Evolutionary conservation across 2,329 filamentous ascomycete genomes (phyloP), one percentile per base, ranked within the genome.

Genomic region (Didymella pinodella): DNA sequence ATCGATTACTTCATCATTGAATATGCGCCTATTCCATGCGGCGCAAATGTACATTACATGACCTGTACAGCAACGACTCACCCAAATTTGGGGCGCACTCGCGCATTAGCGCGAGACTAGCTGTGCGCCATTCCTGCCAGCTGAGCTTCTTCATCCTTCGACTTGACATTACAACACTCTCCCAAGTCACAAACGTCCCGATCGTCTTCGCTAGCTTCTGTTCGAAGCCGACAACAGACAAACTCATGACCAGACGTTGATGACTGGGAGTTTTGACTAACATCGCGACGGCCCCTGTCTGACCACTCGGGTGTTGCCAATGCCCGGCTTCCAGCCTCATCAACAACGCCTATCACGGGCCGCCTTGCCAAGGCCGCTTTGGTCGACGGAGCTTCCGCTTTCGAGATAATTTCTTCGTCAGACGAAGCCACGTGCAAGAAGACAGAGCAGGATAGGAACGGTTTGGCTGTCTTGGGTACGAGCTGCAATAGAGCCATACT

Each of bases 291-390:
- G 47, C 50, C 50, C 40, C 50, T 20, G 16, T 18, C 10, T 20
- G 25, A 47, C 25, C 41, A 31, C 25, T 36, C 28, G 7, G 48
- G 45, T 31, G 32, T 4, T 36, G 32, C 32, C 32, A 36, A 48
- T 29, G 10, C 26, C 49, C 45, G 45, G 28, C 44, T 22, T 29
- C 55, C 50, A 49, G 45, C 56, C 56, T 49, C 32, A 49, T 38
- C 55, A 54, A 38, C 32, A 58, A 49, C 49, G 26, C 49, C 49
- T 54, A 54, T 54, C 55, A 22, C n/a, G 31, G 31, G 16, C 29
- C 49, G 49, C 49, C 4, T 36, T 20, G 56, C 56, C 56, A 59
- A 59, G 56, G 49, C 50, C 46, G 46, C 41, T 14, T 11, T 22
- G 31, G 48, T 31, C 41, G 40, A 14, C 46, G 46, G 41, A 54